Percentiles rank a stretch among this genome's conserved stretches.
phyloP scores from a whole-genome alignment of 176 grass and related monocot species.

The Saccharum officinarum region DNA sequence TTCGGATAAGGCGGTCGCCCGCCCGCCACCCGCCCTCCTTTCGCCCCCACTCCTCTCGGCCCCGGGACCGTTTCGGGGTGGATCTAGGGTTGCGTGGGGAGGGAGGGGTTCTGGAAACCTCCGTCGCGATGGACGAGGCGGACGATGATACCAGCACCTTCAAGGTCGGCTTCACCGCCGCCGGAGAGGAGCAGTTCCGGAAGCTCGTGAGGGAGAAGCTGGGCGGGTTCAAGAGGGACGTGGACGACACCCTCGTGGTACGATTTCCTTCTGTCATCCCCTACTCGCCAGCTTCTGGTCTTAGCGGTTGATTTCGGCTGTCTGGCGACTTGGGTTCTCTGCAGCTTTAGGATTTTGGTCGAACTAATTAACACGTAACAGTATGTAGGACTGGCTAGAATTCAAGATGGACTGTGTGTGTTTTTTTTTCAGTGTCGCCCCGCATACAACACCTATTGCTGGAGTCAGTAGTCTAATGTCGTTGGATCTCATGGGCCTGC shows the following conservation, averaged over 20 bases:
- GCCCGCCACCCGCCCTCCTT: neutral
- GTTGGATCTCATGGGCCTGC: neutral
- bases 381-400: neutral
- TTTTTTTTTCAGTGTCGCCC: neutral
- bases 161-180: constrained; percentile 36
- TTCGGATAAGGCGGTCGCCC: constrained; percentile 18
- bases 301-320: neutral
- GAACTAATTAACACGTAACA: neutral
- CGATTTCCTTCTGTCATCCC: neutral
- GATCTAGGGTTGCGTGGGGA: constrained; percentile 65
- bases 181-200: constrained; percentile 43
- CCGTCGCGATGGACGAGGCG: constrained; percentile 52
- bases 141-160: constrained; percentile 40
- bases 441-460: neutral
- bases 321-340: neutral
- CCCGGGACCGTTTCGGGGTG: constrained; percentile 25
- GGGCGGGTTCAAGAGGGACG: constrained; percentile 34
- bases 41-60: neutral
- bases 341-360: neutral
- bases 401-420: neutral
- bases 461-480: neutral
- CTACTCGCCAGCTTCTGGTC: neutral
- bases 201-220: constrained; percentile 61
- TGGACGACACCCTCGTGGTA: constrained; percentile 52
- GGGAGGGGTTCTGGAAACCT: constrained; percentile 24